Conservation (phyloP, 495 filamentous ascomycete genomes). For the Beverwykella pulmonaria region DNA sequence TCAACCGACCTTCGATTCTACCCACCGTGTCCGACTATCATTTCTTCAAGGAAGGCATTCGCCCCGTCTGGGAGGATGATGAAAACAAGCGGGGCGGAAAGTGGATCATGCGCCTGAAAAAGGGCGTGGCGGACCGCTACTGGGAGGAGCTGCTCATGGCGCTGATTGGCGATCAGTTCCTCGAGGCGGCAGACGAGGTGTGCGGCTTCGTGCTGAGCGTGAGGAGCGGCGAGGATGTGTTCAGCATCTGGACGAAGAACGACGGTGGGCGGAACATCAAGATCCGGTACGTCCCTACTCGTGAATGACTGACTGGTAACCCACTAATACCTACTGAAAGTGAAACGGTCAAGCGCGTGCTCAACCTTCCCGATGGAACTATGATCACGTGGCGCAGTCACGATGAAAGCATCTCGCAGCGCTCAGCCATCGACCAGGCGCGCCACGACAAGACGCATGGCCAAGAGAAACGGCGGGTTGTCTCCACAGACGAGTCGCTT, state of each 20-base stretch:
- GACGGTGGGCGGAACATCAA: conserved; percentile 93
- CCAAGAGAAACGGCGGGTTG: conserved; percentile 42
- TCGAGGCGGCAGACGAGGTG: conserved; percentile 89
- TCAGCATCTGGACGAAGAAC: conserved; percentile 95
- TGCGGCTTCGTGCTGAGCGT: conserved; percentile 94
- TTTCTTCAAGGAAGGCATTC: conserved; percentile 94
- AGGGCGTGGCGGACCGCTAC: conserved; percentile 94
- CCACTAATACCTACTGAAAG: conserved; percentile 53
- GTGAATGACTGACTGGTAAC: too few relatives aligned
- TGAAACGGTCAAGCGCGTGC: conserved; percentile 88
- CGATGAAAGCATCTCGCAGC: conserved; percentile 55
- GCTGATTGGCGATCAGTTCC: conserved; percentile 92
- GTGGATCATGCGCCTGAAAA: conserved; percentile 94
- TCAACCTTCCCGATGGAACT: conserved; percentile 83
- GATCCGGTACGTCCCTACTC: conserved; percentile 69
- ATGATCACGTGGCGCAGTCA: conserved; percentile 94
- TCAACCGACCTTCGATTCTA: conserved; percentile 83
- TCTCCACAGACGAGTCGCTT: conserved; percentile 34
- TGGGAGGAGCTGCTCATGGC: conserved; percentile 95
- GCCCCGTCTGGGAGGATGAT: conserved; percentile 98
- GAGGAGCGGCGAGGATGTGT: conserved; percentile 90
- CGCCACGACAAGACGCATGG: conserved; percentile 43
- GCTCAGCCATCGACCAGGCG: conserved; percentile 46
- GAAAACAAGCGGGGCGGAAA: conserved; percentile 95
- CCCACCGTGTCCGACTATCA: conserved; percentile 97